Percentiles rank a stretch among this genome's conserved stretches.
Evolutionary conservation across 805 yeast genomes (phyloP).

Genomic region (Pichia gijzeniarum): DNA sequence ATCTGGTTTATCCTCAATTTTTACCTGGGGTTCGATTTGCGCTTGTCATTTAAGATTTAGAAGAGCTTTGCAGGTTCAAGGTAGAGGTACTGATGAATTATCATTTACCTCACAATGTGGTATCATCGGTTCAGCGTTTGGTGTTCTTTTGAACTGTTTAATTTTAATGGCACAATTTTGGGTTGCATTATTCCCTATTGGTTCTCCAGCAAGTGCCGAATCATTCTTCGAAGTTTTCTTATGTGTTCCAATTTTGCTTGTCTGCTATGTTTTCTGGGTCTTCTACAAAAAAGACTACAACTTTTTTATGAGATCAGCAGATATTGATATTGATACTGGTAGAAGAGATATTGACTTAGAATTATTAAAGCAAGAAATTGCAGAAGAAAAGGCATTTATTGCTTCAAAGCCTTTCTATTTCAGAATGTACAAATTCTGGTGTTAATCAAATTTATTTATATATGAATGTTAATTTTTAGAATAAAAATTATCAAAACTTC

Average conservation of each 20-base stretch:
- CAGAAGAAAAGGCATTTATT: constrained; percentile 46
- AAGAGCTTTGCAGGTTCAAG: constrained; percentile 55
- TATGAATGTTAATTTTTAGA: background rate
- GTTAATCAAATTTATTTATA: constrained; percentile 27
- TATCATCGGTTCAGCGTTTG: constrained; percentile 55
- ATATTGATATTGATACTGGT: constrained; percentile 56
- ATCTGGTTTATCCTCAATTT: constrained; percentile 65
- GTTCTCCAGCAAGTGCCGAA: constrained; percentile 40
- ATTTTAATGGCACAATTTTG: constrained; percentile 73
- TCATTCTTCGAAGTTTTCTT: constrained; percentile 59
- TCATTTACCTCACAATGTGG: constrained; percentile 63
- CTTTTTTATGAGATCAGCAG: constrained; percentile 37
- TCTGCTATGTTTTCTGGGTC: constrained; percentile 32
- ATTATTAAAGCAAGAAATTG: constrained; percentile 44
- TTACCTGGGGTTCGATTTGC: constrained; percentile 73
- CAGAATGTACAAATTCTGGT: constrained; percentile 50
- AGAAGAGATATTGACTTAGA: constrained; percentile 54
- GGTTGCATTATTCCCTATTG: constrained; percentile 69
- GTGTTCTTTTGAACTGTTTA: constrained; percentile 47
- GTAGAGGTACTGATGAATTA: constrained; percentile 58
- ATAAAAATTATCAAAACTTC: too few relatives aligned
- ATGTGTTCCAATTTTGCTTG: constrained; percentile 54
- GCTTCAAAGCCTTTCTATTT: constrained; percentile 38
- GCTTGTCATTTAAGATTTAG: constrained; percentile 64
- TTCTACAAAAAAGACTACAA: constrained; percentile 40